Evolutionary conservation across 441 rosid species (phyloP), one percentile per base, ranked within the genome.

Genomic region (Omphalea diandra): DNA sequence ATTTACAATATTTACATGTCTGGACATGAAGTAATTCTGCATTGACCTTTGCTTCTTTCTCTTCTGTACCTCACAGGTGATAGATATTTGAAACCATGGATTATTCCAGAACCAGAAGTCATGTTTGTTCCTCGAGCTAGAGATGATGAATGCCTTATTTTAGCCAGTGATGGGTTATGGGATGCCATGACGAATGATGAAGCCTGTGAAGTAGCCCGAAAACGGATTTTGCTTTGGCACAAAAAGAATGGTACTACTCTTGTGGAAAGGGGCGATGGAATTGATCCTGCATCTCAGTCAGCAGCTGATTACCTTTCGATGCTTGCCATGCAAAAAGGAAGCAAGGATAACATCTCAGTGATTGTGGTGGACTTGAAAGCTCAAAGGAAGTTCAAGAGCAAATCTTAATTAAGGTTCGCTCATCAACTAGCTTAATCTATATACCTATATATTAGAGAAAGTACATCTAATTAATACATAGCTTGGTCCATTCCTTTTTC

Each of bases 151-250:
- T 87, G 90, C 80, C 86, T 93, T 32, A 86, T 93, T 44, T 67
- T 90, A 66, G 98, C 97, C 7, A 90, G 90, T 27, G 97, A 92
- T 63, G 98, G 97, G 2, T 80, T 93, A 60, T 93, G 97, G 97
- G 97, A 88, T 67, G 95, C 90, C 24, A 80, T 93, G 85, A 69
- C 95, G 47, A 88, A 90, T 26, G 90, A 93, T 61, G 98, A 93
- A 72, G 98, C 79, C 57, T 93, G 95, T 32, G 95, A 90, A 55
- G 75, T 82, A 57, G 97, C 98, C 2, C 84, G 90, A 74, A 86
- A 62, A 64, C 81, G 88, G 74, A 87, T 93, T 67, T 78, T 87
- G 47, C 69, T 65, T 1, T 93, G 98, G 97, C 95, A 88, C 81
- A 90, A 82, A 79, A 93, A 74, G 86, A 80, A 90, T 31, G 89